Evolutionary conservation across 768 basidiomycete species (phyloP), one percentile per base, ranked within the genome.

Genomic region (Calvatia gigantea): DNA sequence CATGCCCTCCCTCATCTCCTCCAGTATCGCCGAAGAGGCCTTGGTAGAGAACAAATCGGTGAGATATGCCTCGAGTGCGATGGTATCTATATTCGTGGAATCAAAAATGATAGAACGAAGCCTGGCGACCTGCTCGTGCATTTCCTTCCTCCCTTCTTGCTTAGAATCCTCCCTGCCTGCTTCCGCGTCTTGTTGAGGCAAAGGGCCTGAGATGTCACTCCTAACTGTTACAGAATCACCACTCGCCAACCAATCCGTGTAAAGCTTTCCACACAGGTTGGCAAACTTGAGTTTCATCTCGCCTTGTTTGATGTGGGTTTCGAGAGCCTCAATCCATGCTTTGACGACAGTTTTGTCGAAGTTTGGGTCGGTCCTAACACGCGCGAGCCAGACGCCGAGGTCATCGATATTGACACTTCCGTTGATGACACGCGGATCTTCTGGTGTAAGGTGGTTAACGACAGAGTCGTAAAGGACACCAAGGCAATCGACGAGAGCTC

Each of bases 201-300:
- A 17, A 31, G 50, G 17, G 45, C 49, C 28, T 59, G 65, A 45
- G 61, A 64, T 3, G 60, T 61, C 38, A 12, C 52, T 54, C 11
- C 44, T 23, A 23, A 68, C 56, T 4, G 70, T 67, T 17, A 66
- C 67, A 0, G 73, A 74, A 61, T 78, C 75, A 1, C 74, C 75
- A 37, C 75, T 76, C 2, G 69, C 64, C 19, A 75, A 56, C 76
- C 76, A 77, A 54, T 78, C 76, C 41, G 74, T 73, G 57, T 76
- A 71, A 11, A 78, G 67, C 25, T 60, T 72, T 1, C 75, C 75
- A 23, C 76, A 78, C 6, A 76, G 65, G 44, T 66, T 72, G 4
- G 75, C 75, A 25, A 69, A 70, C 25, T 76, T 74, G 42, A 76
- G 75, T 6, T 71, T 67, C 60, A 66, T 68, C 29, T 61, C 53